Evolutionary conservation across 768 basidiomycete species (phyloP), one percentile per base, ranked within the genome.

Genomic region (Paxillus rubicundulus): DNA sequence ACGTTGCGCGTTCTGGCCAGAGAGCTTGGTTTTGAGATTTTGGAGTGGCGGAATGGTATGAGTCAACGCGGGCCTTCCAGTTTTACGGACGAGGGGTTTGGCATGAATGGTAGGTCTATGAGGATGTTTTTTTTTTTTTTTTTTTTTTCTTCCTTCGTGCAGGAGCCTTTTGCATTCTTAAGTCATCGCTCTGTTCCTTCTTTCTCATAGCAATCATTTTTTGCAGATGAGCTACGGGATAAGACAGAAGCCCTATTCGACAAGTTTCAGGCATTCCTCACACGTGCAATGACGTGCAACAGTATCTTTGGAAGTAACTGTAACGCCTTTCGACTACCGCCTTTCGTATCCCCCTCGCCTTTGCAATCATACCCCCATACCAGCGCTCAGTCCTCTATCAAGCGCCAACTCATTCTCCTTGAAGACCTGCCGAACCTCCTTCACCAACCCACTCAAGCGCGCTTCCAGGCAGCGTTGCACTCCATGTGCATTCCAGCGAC

Each of bases 371-470:
- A 50, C 24, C 13, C 40, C 20, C 52, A 24, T 34, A 16, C 51
- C 17, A 38, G 50, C 9, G 13, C 42, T 2, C 54, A 40, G 17
- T 45, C 30, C 50, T 45, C 50, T 27, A 48, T 54, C 45, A 72
- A 71, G 57, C 79, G 77, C 0, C 83, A 84, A 32, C 63, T 95
- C 6, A 78, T 98, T 47, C 82, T 98, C 4, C 74, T 97, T 8
- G 92, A 95, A 70, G 89, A 95, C 51, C 78, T 99, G 1, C 97
- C 96, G 0, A 98, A 98, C 64, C 82, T 98, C 49, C 73, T 92
- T 5, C 92, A 93, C 69, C 68, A 73, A 5, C 72, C 77, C 20
- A 90, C 86, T 0, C 86, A 84, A 61, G 70, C 73, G 13, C 79
- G 80, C 9, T 95, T 96, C 66, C 92, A 93, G 63, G 75, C 80